Conservation (phyloP, 495 filamentous ascomycete species). For the Evansstolkia leycettana region DNA sequence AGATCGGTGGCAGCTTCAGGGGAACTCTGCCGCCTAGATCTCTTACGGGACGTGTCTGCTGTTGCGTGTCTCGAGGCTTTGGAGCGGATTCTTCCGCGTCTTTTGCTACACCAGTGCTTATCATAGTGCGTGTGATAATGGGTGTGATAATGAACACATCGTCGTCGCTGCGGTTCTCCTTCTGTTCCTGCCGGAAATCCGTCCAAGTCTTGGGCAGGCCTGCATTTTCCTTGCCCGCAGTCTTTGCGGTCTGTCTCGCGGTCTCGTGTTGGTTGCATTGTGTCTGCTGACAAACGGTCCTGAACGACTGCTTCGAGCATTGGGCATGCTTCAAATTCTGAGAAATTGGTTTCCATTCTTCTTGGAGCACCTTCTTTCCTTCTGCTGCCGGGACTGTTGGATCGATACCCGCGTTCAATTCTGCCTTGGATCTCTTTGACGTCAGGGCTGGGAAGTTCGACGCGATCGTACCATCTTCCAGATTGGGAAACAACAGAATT, state of each 20-base stretch:
- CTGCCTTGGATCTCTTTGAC: slow-evolving; percentile 10
- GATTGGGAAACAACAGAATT: slow-evolving; percentile 24
- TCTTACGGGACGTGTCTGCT: not conserved
- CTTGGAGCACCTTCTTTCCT: slow-evolving; percentile 13
- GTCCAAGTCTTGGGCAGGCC: slow-evolving; percentile 5
- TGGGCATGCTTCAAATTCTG: slow-evolving; percentile 33
- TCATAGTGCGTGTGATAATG: slow-evolving; percentile 32
- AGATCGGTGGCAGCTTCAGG: slow-evolving; percentile 18
- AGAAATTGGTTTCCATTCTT: slow-evolving; percentile 24
- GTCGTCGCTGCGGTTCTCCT: slow-evolving; percentile 14
- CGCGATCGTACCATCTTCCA: slow-evolving; percentile 16
- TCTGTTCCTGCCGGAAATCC: slow-evolving; percentile 7
- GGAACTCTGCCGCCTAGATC: not conserved
- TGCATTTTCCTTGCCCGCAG: slow-evolving; percentile 18
- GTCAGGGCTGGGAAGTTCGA: slow-evolving; percentile 11
- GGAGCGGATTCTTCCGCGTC: no score
- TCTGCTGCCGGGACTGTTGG: slow-evolving; percentile 6
- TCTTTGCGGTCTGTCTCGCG: slow-evolving; percentile 1
- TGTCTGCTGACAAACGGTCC: slow-evolving; percentile 17
- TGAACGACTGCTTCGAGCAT: slow-evolving; percentile 25
- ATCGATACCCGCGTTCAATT: slow-evolving; percentile 7
- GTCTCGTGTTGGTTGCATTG: no score
- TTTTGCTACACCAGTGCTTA: no score
- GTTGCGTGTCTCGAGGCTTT: no score
- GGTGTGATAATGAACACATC: slow-evolving; percentile 40